phyloP scores from a whole-genome alignment of 2,329 filamentous ascomycete species.

The Blastomyces gilchristii region DNA sequence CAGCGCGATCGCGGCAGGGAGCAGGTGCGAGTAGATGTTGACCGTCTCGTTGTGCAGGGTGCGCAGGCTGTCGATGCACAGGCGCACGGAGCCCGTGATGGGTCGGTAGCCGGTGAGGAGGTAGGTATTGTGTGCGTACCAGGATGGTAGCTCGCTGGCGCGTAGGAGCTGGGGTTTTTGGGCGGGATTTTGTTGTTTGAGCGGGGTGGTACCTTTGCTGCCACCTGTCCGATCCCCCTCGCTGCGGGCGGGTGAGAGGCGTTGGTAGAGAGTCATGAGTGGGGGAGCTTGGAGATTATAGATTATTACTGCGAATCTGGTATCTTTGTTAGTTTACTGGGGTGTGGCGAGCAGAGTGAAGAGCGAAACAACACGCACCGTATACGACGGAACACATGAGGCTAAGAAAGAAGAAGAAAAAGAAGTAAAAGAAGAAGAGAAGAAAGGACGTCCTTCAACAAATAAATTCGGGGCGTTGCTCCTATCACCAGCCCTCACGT shows the following conservation, averaged over 20 bases:
- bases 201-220: neutral
- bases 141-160: conserved; percentile 43
- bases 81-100: conserved; percentile 48
- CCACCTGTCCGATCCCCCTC: neutral
- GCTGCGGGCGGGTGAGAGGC: neutral
- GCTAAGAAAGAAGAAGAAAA: neutral
- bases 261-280: conserved; percentile 4
- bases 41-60: conserved; percentile 60
- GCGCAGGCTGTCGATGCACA: conserved; percentile 47
- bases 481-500: too few relatives aligned
- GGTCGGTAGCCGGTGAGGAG: conserved; percentile 57
- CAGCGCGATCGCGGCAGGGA: conserved; percentile 54
- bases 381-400: neutral
- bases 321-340: too few relatives aligned
- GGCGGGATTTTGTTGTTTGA: conserved; percentile 4
- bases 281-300: neutral
- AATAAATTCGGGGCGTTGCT: too few relatives aligned
- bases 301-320: neutral
- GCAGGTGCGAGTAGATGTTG: conserved; percentile 61
- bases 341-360: too few relatives aligned
- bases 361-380: too few relatives aligned
- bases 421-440: too few relatives aligned
- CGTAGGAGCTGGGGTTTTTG: conserved; percentile 28
- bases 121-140: conserved; percentile 57
- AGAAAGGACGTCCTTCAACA: too few relatives aligned